Evolutionary conservation across 768 basidiomycete species (phyloP).

Genomic region (Mycena chlorophos): DNA sequence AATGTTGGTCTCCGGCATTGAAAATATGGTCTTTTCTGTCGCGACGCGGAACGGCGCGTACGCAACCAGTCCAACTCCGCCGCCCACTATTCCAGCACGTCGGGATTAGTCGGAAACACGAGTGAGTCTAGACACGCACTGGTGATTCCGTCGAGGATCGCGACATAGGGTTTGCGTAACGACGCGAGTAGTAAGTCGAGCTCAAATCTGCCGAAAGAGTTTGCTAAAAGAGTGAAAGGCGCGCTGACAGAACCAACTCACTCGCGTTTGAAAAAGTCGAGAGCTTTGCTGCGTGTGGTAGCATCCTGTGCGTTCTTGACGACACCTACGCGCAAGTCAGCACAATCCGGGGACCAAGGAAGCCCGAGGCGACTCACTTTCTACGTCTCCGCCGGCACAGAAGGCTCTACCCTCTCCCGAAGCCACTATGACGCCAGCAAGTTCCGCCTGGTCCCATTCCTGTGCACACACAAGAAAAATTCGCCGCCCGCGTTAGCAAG

Average conservation of each 20-base stretch:
- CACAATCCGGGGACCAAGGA: neutral
- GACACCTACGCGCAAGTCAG: conserved; percentile 46
- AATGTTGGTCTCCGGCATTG: conserved; percentile 97
- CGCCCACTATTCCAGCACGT: conserved; percentile 71
- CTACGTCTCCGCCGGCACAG: conserved; percentile 94
- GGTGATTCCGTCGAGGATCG: conserved; percentile 86
- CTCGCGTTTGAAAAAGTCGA: conserved; percentile 91
- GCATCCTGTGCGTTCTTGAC: conserved; percentile 50
- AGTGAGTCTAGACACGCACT: conserved; percentile 53
- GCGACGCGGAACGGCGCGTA: conserved; percentile 89
- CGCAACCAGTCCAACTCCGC: conserved; percentile 85
- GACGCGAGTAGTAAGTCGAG: conserved; percentile 71
- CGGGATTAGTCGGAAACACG: conserved; percentile 14
- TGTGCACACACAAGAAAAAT: conserved; percentile 31
- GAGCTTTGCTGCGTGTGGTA: conserved; percentile 58
- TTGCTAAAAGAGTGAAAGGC: conserved; percentile 17
- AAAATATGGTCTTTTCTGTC: conserved; percentile 87
- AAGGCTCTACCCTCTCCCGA: conserved; percentile 76
- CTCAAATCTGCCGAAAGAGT: conserved; percentile 59
- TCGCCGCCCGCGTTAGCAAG: no score
- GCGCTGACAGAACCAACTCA: conserved; percentile 44
- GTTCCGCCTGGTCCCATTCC: conserved; percentile 75
- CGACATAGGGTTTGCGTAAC: conserved; percentile 85
- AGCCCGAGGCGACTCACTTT: conserved; percentile 53
- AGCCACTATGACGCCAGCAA: conserved; percentile 72